Base-by-base conservation (phyloP, 306 rosid species). In the Abrus precatorius region DNA sequence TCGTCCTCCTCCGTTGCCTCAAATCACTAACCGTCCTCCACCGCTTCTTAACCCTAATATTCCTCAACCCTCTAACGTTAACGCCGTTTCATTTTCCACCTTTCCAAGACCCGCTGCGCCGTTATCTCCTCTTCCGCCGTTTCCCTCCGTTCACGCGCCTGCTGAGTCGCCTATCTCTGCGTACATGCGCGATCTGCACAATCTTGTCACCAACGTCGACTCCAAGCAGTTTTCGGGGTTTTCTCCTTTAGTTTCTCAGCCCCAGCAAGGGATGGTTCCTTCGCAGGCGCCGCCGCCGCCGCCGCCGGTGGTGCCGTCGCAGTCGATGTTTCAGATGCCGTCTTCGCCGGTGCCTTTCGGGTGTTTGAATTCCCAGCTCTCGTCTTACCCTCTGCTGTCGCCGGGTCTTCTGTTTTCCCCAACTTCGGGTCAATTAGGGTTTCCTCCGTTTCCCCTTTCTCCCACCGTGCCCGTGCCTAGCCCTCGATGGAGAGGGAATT, bases 91-190 rank as follows among this genome's bases (percentile, higher is more conserved):
- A 8, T 38, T 77, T 40, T 53, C 28, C 27, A 84, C 82, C 76
- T 88, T 79, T 68, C 71, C 91, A 12, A 87, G 98, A 54, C 85
- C 92, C 4, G 12, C 52, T 0, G 75, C 94, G 1, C 99, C 99
- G 3, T 83, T 91, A 12, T 95, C 99, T 13, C 98, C 99, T 12
- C 77, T 95, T 1, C 99, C 99, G 0, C 99, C 98, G 12, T 85
- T 95, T 28, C 99, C 99, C 2, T 72, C 96, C 0, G 97, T 96
- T 33, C 98, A 90, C 80, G 97, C 84, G 0, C 89, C 98, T 7
- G 99, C 99, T 1, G 99, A 96, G 70, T 96, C 99, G 0, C 99
- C 99, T 0, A 89, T 96, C 59, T 92, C 98, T 0, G 97, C 98
- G 1, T 90, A 96, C 85, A 83, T 93, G 94, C 89, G 98, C 8